Base-by-base conservation (phyloP, 2,329 filamentous ascomycete genomes). In the Pseudogymnoascus sp. region DNA sequence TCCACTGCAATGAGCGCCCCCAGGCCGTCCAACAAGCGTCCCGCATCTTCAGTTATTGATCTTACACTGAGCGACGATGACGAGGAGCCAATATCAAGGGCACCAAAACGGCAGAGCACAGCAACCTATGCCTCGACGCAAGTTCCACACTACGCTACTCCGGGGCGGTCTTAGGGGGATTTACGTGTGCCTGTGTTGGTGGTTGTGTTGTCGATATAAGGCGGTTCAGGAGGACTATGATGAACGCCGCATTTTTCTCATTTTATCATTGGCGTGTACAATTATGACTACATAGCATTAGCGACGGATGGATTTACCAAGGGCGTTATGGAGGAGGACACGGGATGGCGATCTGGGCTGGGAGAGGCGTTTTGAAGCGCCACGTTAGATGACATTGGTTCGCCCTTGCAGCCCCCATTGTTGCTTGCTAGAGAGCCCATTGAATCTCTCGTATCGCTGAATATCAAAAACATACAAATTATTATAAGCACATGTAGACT, bases 11-110 rank as follows among this genome's bases (percentile, higher is more conserved):
- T 76, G 14, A 69, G 67, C 35, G 30, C 62, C 20, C 37, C 57
- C 11, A 58, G 57, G 28, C 54, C 61, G 12, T 60, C 63, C 9
- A 47, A 72, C 47, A 83, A 82, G 66, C 72, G 79, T 61, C 69
- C 77, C 12, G 74, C 74, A 30, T 70, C 76, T 16, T 73, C 75
- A 63, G 74, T 82, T n/a, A 81, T 82, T 63, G 80, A 83, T 65
- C 70, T 83, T 39, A 82, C 79, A 3, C 73, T 75, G 12, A 81
- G 78, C 65, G 79, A 79, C 57, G 78, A 82, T 59, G 78, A 81
- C 41, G 76, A 78, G 38, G 74, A 74, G 8, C 77, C 70, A 7
- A 54, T 68, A n/a, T 63, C 65, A 35, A 68, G 69, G 61, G 61
- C 67, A 28, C 66, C 69, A 6, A 75, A 75, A 63, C 65, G 70